phyloP scores from a whole-genome alignment of 1,284 basidiomycete species.

The Pulchroboletus neoregius region DNA sequence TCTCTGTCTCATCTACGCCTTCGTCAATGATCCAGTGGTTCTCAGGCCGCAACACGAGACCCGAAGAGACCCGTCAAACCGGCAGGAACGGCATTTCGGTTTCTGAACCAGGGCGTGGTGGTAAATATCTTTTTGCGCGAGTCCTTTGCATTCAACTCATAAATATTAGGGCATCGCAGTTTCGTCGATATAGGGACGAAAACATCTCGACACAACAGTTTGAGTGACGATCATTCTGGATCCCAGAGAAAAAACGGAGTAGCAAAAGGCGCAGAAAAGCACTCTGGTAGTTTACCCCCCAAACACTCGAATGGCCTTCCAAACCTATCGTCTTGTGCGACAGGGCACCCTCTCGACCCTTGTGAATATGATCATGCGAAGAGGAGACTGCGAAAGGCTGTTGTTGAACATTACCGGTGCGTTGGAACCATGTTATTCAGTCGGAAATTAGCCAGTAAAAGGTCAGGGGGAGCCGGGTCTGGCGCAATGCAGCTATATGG shows the following conservation, averaged over 20 bases:
- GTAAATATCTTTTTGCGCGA: slow-evolving; percentile 5
- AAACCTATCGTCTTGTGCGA: not conserved
- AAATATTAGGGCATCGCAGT: not conserved
- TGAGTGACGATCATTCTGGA: not conserved
- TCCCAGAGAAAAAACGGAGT: not conserved
- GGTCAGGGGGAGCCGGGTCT: not conserved
- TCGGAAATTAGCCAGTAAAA: not conserved
- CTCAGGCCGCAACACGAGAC: not conserved
- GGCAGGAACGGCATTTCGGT: not conserved
- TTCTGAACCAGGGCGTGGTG: slow-evolving; percentile 4
- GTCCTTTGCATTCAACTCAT: slow-evolving; percentile 4
- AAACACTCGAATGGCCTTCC: not conserved
- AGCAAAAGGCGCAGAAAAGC: not conserved
- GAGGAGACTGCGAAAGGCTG: slow-evolving; percentile 77
- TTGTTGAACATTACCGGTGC: slow-evolving; percentile 82
- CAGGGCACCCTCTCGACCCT: slow-evolving; percentile 46
- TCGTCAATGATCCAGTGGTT: slow-evolving; percentile 5
- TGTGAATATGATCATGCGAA: slow-evolving; percentile 82
- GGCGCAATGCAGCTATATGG: not conserved
- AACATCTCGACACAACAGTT: not conserved
- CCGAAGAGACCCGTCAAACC: not conserved
- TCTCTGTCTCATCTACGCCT: slow-evolving; percentile 9
- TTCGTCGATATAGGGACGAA: not conserved
- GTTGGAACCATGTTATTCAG: slow-evolving; percentile 9
- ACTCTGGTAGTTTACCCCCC: not conserved